Percentiles rank a stretch among this genome's conserved stretches.
Conservation (phyloP, 148 eudicot species). For the Rhododendron simsii region DNA sequence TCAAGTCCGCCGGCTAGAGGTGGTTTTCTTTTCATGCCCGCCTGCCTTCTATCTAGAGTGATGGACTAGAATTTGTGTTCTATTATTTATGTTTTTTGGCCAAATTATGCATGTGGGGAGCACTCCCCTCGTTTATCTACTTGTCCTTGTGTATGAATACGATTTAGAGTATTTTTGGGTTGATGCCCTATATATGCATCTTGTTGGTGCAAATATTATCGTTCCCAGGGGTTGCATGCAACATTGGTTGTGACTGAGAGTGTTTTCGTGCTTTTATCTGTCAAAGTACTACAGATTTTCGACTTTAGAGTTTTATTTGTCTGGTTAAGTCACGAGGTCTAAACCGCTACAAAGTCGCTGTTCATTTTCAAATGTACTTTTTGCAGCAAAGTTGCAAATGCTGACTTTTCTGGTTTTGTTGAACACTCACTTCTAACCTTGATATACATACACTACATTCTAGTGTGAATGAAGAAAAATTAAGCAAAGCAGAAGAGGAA, state of each 20-base stretch:
- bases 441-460: background rate
- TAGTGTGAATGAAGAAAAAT: background rate
- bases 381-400: background rate
- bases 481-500: background rate
- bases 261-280: background rate
- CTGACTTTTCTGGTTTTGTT: background rate
- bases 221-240: background rate
- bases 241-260: background rate
- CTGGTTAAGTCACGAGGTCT: background rate
- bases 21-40: conserved; percentile 14
- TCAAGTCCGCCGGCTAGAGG: conserved; percentile 75
- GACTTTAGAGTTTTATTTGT: background rate
- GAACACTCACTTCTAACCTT: background rate
- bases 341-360: background rate
- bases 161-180: background rate
- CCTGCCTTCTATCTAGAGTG: background rate
- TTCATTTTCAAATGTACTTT: background rate
- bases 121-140: background rate
- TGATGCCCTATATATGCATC: background rate
- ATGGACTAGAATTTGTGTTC: background rate
- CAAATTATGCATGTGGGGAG: background rate
- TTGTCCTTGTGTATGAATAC: conserved; percentile 5
- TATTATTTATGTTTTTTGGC: background rate
- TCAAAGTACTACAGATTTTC: background rate
- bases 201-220: background rate